A percentile compares a stretch with the other conserved stretches of the same genome.
These are phyloP conservation scores for Penicillium capsulatum DNA, from an alignment of 2,329 filamentous ascomycete species.

Conservation along the genomic window DNA sequence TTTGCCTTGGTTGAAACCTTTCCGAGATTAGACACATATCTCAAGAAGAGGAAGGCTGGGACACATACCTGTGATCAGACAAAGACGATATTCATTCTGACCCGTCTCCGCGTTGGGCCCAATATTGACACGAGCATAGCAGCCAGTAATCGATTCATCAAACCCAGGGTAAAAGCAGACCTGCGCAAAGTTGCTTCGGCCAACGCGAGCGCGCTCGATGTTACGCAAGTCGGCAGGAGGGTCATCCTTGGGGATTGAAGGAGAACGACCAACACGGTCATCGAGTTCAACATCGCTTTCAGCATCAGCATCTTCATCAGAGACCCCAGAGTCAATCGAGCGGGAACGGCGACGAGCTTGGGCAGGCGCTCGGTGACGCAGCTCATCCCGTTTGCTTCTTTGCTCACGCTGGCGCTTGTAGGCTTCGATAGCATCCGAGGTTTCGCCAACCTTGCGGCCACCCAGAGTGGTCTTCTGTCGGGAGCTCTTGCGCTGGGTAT, in stretches of 20 bases:
- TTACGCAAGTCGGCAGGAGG: constrained; percentile 72
- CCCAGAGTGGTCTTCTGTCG: constrained; percentile 65
- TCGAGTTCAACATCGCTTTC: constrained; percentile 80
- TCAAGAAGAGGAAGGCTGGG: background rate
- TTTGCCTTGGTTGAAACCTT: constrained; percentile 72
- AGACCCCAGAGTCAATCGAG: constrained; percentile 57
- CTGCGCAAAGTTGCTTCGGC: constrained; percentile 79
- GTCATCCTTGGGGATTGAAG: constrained; percentile 56
- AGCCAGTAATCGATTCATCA: constrained; percentile 72
- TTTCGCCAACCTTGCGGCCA: constrained; percentile 63
- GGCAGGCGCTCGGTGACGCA: constrained; percentile 41
- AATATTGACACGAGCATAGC: constrained; percentile 79
- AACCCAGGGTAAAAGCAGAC: constrained; percentile 94
- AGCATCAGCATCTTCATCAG: constrained; percentile 61
- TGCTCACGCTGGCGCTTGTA: constrained; percentile 60
- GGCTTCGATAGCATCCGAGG: constrained; percentile 68
- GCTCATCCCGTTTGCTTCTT: constrained; percentile 49
- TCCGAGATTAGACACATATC: background rate
- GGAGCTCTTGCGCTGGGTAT: constrained; percentile 68
- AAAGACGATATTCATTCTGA: constrained; percentile 79
- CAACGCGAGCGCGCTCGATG: constrained; percentile 76
- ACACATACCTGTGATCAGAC: constrained; percentile 71
- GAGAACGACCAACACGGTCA: constrained; percentile 52
- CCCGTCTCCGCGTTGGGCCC: constrained; percentile 70
- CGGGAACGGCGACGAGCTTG: constrained; percentile 55